Evolutionary conservation across 345 rosid species (phyloP), one percentile per base, ranked within the genome.

Genomic region (Brassica carinata): DNA sequence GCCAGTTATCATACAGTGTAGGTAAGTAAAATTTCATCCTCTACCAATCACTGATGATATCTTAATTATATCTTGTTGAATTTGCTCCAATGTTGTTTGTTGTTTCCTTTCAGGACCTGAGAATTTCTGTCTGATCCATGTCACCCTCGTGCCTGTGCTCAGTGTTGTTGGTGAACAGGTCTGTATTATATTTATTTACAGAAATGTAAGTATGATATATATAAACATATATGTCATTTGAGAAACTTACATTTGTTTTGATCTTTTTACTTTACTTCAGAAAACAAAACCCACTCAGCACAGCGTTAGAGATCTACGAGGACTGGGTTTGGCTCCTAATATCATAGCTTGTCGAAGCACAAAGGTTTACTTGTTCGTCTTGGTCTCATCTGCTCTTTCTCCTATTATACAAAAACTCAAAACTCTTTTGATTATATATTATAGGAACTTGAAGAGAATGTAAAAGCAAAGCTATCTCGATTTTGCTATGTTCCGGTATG

Each of bases 271-370:
- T 23, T 61, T 53, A 13, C 33, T 78, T 77, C 84, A 95, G 99
- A 95, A 95, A 90, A 95, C 99, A 62, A 95, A 95, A 79, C 99
- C 99, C 5, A 95, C 99, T 62, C 99, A 95, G 84, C 99, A 93
- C 63, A 93, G 99, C 81, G 90, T 91, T 72, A 86, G 90, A 63
- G 92, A 88, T 15, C 89, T 95, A 61, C 86, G 97, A 88, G 98
- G 97, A 40, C 85, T 90, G 70, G 99, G 99, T 11, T 76, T 95
- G 89, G 85, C 88, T 1, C 97, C 99, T 1, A 78, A 90, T 83
- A 86, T 95, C 69, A 85, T 95, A 78, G 99, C 96, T 78, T 95
- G 99, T 82, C 90, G 99, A 23, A 93, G 96, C 86, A 86, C 98
- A 7, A 86, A 77, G 98, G 98, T 95, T 78, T 6, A 36, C 64